Conservation (phyloP, 345 rosid genomes). For the Eutrema yunnanense region DNA sequence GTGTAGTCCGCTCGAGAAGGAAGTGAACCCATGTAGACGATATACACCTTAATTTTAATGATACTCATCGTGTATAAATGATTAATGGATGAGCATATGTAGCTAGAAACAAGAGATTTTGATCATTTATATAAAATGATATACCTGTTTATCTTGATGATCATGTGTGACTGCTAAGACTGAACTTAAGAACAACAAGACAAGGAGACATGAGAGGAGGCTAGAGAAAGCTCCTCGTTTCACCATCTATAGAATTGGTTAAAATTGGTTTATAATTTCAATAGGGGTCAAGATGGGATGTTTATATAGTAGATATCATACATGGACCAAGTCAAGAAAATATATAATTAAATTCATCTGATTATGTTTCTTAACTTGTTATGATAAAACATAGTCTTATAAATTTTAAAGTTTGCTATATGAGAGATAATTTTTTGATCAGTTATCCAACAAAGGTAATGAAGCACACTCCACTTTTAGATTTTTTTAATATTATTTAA, state of each 20-base stretch:
- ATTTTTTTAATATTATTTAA: too few species aligned
- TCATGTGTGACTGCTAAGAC: background rate
- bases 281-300: background rate
- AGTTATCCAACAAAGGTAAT: background rate
- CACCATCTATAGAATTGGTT: background rate
- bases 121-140: background rate
- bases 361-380: background rate
- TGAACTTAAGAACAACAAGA: background rate
- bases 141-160: constrained; percentile 11
- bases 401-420: too few species aligned
- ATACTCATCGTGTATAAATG: background rate
- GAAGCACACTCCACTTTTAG: background rate
- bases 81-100: background rate
- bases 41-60: constrained; percentile 2
- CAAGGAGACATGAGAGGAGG: constrained; percentile 3
- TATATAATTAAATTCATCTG: background rate
- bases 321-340: background rate
- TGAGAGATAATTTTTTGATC: background rate
- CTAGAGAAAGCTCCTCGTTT: background rate
- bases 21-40: constrained; percentile 28
- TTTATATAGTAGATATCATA: background rate
- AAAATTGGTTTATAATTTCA: background rate
- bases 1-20: constrained; percentile 12
- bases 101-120: background rate
- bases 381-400: background rate